phyloP scores from a whole-genome alignment of 768 basidiomycete genomes.

The Cyclocybe aegerita region DNA sequence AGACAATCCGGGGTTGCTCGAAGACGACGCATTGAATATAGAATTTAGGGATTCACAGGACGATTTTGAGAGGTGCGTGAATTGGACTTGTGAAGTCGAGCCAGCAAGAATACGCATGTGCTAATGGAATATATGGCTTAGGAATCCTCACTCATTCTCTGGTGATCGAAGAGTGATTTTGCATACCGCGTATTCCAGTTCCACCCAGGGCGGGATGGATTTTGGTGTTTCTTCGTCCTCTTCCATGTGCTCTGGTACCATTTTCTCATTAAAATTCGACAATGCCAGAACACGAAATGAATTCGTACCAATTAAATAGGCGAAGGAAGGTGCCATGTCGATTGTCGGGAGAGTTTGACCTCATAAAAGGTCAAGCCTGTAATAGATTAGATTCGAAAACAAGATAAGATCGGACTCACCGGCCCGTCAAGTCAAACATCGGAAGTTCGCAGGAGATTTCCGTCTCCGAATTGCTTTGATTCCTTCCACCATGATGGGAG shows the following conservation, averaged over 20 bases:
- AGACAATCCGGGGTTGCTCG: slow-evolving; percentile 23
- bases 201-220: slow-evolving; percentile 86
- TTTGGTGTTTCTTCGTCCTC: slow-evolving; percentile 79
- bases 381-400: no score
- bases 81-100: slow-evolving; percentile 61
- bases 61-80: slow-evolving; percentile 82
- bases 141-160: background rate
- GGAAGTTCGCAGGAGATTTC: no score
- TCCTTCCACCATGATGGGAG: no score
- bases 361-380: no score
- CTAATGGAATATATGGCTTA: slow-evolving; percentile 29
- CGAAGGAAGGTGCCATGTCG: no score
- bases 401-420: no score
- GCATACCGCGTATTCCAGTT: slow-evolving; percentile 83
- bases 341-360: no score
- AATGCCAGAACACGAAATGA: no score
- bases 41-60: slow-evolving; percentile 56
- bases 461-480: no score
- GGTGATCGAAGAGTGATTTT: background rate
- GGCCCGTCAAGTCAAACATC: no score
- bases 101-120: slow-evolving; percentile 87
- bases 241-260: slow-evolving; percentile 82
- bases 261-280: no score
- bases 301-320: no score
- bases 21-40: slow-evolving; percentile 20